Evolutionary conservation across 352 stramenopile species (phyloP), one percentile per base, ranked within the genome.

Genomic region (Pythium diclinum): DNA sequence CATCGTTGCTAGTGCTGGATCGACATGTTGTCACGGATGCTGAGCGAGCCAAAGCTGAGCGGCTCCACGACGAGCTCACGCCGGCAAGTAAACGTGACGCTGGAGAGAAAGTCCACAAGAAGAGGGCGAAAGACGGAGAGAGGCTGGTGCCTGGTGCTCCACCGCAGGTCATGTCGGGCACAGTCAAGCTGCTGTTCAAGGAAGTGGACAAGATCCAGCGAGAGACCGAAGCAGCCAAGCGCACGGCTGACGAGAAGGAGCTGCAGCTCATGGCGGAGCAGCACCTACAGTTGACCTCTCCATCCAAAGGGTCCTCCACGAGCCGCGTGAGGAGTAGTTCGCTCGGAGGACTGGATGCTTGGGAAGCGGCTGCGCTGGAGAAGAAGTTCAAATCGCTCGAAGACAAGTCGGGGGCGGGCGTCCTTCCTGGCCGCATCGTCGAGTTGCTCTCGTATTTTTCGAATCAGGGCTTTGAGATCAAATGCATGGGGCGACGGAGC

Each of bases 161-260:
- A 52, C 68, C 76, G 3, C 84, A 87, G 42, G 61, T 65, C 23
- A 68, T 91, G 65, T 91, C 83, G 9, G 78, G 81, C 1, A 91
- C 79, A 0, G 85, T 92, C 19, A 83, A 81, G 53, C 71, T 94
- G 60, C 74, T 94, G 3, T 87, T 92, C 57, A 76, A 77, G 32
- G 83, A 91, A 51, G 75, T 92, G 2, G 72, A 77, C 6, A 63
- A 52, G 17, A 84, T 82, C 46, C 73, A 84, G 58, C 64, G 77
- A 1, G 72, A 85, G 32, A 72, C 77, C 14, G 67, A 85, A 61
- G 80, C 76, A 13, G 56, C 68, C 64, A 59, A 63, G 25, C 64
- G 59, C 2, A 69, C 75, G 28, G 69, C 59, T 5, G 69, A 63
- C 3, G 70, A 79, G 36, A 61, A 65, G 64, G 78, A 91, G 54